Evolutionary conservation across 208 protist genomes (phyloP), one percentile per base, ranked within the genome.

Genomic region (Acanthamoeba triangularis): DNA sequence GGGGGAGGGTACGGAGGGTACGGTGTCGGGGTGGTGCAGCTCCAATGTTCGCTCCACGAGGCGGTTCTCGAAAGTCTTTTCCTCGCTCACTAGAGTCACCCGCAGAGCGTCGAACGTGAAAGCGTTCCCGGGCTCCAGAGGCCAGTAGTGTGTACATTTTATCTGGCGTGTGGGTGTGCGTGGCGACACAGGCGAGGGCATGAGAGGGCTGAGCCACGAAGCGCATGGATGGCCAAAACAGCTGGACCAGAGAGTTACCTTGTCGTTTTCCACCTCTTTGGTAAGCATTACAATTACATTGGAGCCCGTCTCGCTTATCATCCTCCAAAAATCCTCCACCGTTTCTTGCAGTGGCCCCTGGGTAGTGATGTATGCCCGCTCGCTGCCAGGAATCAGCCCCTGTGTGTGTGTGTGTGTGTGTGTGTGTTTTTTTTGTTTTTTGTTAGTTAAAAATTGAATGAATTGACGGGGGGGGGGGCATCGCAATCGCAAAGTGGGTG

Each of bases 231-330:
- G 37, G 37, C 37, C 61, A 67, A 1, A n/a, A 18, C 52, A 56
- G 52, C 16, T 6, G 52, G 5, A 1, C 11, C 52, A 56, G 14
- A 11, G 52, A 56, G 3, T 37, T 96, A 90, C 74, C 37, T 37
- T 82, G 61, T 61, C 87, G 30, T 97, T 96, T 54, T 97, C 97
- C 10, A 59, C 49, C 18, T 97, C 97, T 49, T 95, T 96, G 13
- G 96, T 97, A 20, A 97, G 74, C 97, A 97, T 97, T 25, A 97
- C 88, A 87, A 97, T 95, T 37, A 97, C 74, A 28, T 41, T 30
- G 28, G 49, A 78, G 33, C 49, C 25, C 33, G 95, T 92, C 20
- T 97, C 97, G 94, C 96, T 97, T 13, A 97, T 74, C 97, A 97
- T 97, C 65, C 94, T 41, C 97, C 97, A 97, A 96, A 97, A 97